Evolutionary conservation across 352 stramenopile species (phyloP).

Genomic region (Pythium utonaiense): DNA sequence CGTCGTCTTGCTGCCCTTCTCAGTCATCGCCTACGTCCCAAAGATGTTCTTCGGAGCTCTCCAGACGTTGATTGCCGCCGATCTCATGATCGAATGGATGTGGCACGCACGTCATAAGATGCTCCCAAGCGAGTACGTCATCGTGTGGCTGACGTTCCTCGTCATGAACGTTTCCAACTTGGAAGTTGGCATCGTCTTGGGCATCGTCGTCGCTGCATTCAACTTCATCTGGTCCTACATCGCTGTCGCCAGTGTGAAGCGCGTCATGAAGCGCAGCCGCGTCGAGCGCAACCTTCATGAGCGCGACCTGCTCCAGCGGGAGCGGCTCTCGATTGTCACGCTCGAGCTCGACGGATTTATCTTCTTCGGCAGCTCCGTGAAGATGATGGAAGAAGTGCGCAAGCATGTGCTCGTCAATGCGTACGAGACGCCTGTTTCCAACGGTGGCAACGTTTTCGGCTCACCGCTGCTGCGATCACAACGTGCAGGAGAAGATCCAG

Average conservation of each 20-base stretch:
- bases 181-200: constrained; percentile 93
- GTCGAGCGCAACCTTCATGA: constrained; percentile 80
- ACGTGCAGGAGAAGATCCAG: constrained; percentile 15
- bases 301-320: constrained; percentile 60
- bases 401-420: constrained; percentile 72
- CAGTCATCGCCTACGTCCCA: constrained; percentile 94
- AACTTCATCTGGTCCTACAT: constrained; percentile 89
- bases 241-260: constrained; percentile 57
- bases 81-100: constrained; percentile 97
- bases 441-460: constrained; percentile 1
- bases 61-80: constrained; percentile 95
- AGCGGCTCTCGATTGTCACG: constrained; percentile 80
- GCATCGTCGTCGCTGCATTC: constrained; percentile 87
- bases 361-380: constrained; percentile 85
- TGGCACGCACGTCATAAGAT: constrained; percentile 86
- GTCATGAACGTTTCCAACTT: constrained; percentile 93
- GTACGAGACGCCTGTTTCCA: constrained; percentile 7
- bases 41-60: constrained; percentile 98
- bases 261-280: constrained; percentile 77
- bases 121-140: constrained; percentile 88
- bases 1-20: constrained; percentile 88
- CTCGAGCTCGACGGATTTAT: constrained; percentile 85
- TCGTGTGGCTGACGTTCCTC: constrained; percentile 93
- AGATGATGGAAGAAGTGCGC: constrained; percentile 86
- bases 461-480: constrained; percentile 18